Percentiles rank a stretch among this genome's conserved stretches.
These are phyloP conservation scores for Emericellopsis terricola DNA, from an alignment of 495 filamentous ascomycete species.

Conservation along the genomic window DNA sequence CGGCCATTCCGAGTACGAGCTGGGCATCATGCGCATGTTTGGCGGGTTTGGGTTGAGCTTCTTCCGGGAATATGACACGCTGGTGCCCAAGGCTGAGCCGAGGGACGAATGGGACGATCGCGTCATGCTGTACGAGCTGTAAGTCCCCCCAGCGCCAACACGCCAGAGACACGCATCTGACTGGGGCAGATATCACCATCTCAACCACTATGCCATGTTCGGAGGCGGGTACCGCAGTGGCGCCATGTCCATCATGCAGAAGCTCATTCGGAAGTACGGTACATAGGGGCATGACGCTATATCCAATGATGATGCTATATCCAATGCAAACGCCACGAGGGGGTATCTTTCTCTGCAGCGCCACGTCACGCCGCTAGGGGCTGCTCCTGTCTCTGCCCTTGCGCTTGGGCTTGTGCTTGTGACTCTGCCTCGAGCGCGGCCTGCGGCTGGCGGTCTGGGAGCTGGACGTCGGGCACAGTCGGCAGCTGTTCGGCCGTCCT, in stretches of 20 bases:
- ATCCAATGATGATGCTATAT: too few relatives aligned
- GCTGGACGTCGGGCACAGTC: neutral
- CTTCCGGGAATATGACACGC: conserved; percentile 54
- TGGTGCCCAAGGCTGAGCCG: conserved; percentile 66
- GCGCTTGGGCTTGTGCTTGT: neutral
- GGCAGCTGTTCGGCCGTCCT: neutral
- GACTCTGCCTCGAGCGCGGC: neutral
- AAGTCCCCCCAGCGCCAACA: conserved; percentile 15
- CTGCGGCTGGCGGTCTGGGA: too few relatives aligned
- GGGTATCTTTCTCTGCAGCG: too few relatives aligned
- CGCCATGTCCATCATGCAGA: conserved; percentile 59
- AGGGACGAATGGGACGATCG: conserved; percentile 72
- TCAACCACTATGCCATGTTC: conserved; percentile 81
- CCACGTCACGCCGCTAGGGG: conserved; percentile 1
- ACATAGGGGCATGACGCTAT: neutral
- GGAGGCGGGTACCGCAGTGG: conserved; percentile 56
- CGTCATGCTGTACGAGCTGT: conserved; percentile 65
- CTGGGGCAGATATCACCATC: conserved; percentile 56
- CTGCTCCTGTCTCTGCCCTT: neutral
- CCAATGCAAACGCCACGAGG: too few relatives aligned
- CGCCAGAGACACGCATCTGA: conserved; percentile 1
- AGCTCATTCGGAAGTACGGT: conserved; percentile 49
- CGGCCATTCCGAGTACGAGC: conserved; percentile 76
- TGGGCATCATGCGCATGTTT: conserved; percentile 94
- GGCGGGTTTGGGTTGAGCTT: conserved; percentile 65